A percentile compares a stretch with the other conserved stretches of the same genome.
Evolutionary conservation across 495 filamentous ascomycete species (phyloP).

Genomic region (Penicillium cataractarum): DNA sequence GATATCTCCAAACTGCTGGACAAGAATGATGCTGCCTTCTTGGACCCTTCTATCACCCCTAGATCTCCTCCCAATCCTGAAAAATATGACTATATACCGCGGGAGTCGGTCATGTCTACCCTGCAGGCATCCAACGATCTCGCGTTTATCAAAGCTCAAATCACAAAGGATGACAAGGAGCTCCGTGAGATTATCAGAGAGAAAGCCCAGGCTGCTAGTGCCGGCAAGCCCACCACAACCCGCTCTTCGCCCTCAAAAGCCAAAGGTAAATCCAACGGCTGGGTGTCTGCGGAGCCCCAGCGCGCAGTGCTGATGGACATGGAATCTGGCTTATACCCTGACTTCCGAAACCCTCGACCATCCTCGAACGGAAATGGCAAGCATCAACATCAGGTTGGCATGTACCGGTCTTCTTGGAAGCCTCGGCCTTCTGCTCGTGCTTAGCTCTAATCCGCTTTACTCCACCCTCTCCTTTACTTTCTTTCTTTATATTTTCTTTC

Average conservation of each 20-base stretch:
- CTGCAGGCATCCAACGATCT: constrained; percentile 57
- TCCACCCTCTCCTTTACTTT: constrained; percentile 6
- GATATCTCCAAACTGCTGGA: constrained; percentile 76
- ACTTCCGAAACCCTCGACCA: constrained; percentile 34
- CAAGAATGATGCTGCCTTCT: constrained; percentile 62
- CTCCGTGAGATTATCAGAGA: constrained; percentile 73
- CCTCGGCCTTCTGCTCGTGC: constrained; percentile 40
- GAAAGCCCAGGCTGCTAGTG: constrained; percentile 29
- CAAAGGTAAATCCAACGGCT: constrained; percentile 27
- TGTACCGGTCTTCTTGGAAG: constrained; percentile 45
- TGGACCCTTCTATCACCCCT: constrained; percentile 66
- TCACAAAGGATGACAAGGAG: constrained; percentile 73
- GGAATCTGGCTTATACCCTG: constrained; percentile 41
- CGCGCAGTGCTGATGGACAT: constrained; percentile 53
- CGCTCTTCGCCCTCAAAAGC: constrained; percentile 22
- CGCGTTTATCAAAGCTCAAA: constrained; percentile 80
- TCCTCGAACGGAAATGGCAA: constrained; percentile 27
- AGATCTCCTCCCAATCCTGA: constrained; percentile 55
- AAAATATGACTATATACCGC: constrained; percentile 65
- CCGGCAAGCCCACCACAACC: constrained; percentile 19
- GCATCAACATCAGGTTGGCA: constrained; percentile 30
- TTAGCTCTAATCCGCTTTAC: constrained; percentile 14
- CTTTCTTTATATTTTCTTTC: constrained; percentile 5
- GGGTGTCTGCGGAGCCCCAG: constrained; percentile 43
- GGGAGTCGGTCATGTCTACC: constrained; percentile 77